phyloP scores from a whole-genome alignment of 2,329 filamentous ascomycete species.

The Claviceps quebecensis region DNA sequence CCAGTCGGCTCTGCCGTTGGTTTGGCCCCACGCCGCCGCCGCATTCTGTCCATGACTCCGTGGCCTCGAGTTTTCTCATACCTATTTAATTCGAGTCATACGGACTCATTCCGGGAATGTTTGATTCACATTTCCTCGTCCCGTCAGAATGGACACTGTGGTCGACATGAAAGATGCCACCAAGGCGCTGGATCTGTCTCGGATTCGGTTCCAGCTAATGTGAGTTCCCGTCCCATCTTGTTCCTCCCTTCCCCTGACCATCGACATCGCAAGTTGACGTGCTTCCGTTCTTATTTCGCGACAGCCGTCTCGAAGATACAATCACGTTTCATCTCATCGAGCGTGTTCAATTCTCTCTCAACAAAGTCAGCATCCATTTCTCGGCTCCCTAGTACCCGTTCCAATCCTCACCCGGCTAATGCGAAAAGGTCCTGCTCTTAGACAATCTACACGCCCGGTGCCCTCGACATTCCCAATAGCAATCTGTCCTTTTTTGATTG shows the following conservation, averaged over 20 bases:
- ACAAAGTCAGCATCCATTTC: slow-evolving; percentile 29
- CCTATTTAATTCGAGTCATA: too few relatives aligned
- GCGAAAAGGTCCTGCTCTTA: slow-evolving; percentile 11
- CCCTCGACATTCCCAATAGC: slow-evolving; percentile 62
- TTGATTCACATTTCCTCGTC: background rate
- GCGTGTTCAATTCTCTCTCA: slow-evolving; percentile 91
- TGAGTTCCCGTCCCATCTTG: slow-evolving; percentile 27
- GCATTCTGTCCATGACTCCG: too few relatives aligned
- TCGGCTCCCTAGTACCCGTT: background rate
- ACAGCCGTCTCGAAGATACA: slow-evolving; percentile 87
- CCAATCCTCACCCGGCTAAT: background rate
- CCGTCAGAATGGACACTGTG: slow-evolving; percentile 64
- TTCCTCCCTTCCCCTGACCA: background rate
- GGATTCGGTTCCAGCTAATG: slow-evolving; percentile 92
- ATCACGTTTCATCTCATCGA: slow-evolving; percentile 97
- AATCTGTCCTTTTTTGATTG: slow-evolving; percentile 81
- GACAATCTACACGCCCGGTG: slow-evolving; percentile 71
- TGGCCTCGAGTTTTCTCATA: too few relatives aligned
- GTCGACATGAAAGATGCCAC: slow-evolving; percentile 77
- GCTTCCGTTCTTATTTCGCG: background rate
- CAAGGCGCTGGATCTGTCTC: slow-evolving; percentile 74
- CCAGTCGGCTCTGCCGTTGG: too few relatives aligned
- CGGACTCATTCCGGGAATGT: too few relatives aligned
- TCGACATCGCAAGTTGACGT: background rate
- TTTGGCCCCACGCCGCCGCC: too few relatives aligned